Evolutionary conservation across 805 yeast species (phyloP), one percentile per base, ranked within the genome.

Genomic region (Kluyveromyces lactis): DNA sequence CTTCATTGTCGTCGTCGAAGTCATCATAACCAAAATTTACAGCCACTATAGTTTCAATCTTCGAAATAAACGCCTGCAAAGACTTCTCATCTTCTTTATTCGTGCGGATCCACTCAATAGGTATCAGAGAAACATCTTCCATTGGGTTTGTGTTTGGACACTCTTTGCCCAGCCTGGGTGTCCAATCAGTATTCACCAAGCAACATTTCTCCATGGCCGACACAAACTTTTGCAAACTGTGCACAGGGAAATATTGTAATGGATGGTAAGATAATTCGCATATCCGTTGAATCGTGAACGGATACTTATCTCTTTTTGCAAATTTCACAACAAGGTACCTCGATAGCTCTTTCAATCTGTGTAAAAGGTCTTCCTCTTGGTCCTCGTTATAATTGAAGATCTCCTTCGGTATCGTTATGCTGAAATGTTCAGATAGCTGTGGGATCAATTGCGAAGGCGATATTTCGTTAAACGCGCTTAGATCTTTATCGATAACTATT

Each of bases 201-300:
- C 55, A 49, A 42, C 63, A 57, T 38, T 51, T 57, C 15, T 52
- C 59, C 18, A 75, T 36, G 0, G 77, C 71, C 38, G 68, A 62
- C 21, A 71, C 56, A 47, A 64, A 73, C 48, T 75, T 74, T n/a
- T 53, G 46, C 1, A 68, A 39, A 18, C 58, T 64, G 16, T 44
- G 49, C 4, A 56, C 52, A 15, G 58, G 56, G 31, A 58, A 62
- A 47, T 66, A 67, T 13, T 62, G 62, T 28, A 63, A 60, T 2
- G 79, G 78, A 35, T 64, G 62, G n/a, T 52, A 40, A 5, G 73
- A 45, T 9, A 75, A 38, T 48, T 75, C 79, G 15, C 74, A 64
- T 1, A 75, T 49, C 39, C 80, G 47, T 10, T 63, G 44, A 1
- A 73, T 60, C 0, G 78, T 74, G 48, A 73, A 75, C 2, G 80